Conservation (phyloP, 352 stramenopile species). For the Phytopythium ostracodes region DNA sequence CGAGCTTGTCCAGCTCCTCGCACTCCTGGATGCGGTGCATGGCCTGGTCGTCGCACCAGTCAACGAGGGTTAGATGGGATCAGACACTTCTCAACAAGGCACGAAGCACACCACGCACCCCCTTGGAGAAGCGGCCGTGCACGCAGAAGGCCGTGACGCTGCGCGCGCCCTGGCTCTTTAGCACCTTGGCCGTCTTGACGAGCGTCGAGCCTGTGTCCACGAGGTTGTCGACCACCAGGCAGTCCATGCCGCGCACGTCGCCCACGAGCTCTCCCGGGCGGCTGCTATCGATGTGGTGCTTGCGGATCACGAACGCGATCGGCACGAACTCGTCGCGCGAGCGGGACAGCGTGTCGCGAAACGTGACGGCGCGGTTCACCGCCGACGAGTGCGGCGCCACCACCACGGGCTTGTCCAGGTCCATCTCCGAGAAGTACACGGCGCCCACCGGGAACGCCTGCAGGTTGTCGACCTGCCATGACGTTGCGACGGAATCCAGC, state of each 20-base stretch:
- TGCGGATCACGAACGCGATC: constrained; percentile 80
- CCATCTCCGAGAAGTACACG: constrained; percentile 84
- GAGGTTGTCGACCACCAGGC: constrained; percentile 85
- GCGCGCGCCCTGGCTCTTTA: constrained; percentile 74
- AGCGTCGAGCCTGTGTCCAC: constrained; percentile 84
- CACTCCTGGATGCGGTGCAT: constrained; percentile 57
- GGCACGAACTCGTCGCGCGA: constrained; percentile 75
- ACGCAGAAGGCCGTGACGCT: constrained; percentile 82
- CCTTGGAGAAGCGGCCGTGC: constrained; percentile 76
- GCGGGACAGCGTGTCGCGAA: constrained; percentile 78
- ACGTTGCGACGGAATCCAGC: neutral
- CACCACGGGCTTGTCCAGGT: constrained; percentile 63
- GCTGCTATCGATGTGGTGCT: constrained; percentile 73
- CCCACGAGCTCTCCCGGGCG: constrained; percentile 72
- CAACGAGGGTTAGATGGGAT: neutral
- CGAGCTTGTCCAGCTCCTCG: constrained; percentile 73
- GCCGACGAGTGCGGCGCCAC: constrained; percentile 79
- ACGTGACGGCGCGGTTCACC: constrained; percentile 70
- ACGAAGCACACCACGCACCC: constrained; percentile 33
- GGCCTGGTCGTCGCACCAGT: constrained; percentile 23
- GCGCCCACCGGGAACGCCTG: constrained; percentile 81
- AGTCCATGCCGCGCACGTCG: constrained; percentile 77
- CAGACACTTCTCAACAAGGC: constrained; percentile 2
- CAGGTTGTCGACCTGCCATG: constrained; percentile 69
- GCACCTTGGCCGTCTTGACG: constrained; percentile 75